Evolutionary conservation across 73 alveolate genomes (phyloP).

Genomic region (Paraurostyla sp.): DNA sequence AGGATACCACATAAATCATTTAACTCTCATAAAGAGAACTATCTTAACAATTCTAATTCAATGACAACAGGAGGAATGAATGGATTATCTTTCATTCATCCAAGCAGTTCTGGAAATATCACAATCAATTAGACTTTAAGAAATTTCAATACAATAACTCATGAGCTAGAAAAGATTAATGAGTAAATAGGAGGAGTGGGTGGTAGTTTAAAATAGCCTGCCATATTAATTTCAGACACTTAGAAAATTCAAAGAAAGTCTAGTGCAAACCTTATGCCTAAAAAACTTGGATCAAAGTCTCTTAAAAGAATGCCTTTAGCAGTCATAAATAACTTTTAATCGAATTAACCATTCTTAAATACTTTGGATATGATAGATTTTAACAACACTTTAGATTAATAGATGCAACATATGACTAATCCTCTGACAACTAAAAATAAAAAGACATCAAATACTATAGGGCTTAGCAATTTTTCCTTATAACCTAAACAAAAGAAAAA

Average conservation of each 20-base stretch:
- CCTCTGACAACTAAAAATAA: neutral
- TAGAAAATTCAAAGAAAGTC: neutral
- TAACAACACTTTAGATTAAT: constrained; percentile 7
- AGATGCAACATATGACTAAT: neutral
- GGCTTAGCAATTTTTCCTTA: neutral
- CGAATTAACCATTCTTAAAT: neutral
- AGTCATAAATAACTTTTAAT: neutral
- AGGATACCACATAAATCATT: neutral
- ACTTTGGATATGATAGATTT: constrained; percentile 30
- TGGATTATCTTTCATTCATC: neutral
- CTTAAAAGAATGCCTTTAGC: constrained; percentile 5
- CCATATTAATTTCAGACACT: neutral
- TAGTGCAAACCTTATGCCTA: no score
- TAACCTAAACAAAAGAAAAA: constrained; percentile 28
- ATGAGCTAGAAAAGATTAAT: constrained; percentile 30
- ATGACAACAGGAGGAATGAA: neutral
- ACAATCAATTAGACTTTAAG: constrained; percentile 34
- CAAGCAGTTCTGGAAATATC: neutral
- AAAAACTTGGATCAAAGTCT: neutral
- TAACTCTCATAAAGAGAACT: neutral
- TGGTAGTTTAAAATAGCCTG: neutral
- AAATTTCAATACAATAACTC: constrained; percentile 40
- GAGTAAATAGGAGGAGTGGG: constrained; percentile 7
- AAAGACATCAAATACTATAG: neutral
- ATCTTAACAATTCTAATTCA: constrained; percentile 8